Conservation (phyloP, 2,329 filamentous ascomycete genomes). For the Zelopaecilomyces penicillatus region DNA sequence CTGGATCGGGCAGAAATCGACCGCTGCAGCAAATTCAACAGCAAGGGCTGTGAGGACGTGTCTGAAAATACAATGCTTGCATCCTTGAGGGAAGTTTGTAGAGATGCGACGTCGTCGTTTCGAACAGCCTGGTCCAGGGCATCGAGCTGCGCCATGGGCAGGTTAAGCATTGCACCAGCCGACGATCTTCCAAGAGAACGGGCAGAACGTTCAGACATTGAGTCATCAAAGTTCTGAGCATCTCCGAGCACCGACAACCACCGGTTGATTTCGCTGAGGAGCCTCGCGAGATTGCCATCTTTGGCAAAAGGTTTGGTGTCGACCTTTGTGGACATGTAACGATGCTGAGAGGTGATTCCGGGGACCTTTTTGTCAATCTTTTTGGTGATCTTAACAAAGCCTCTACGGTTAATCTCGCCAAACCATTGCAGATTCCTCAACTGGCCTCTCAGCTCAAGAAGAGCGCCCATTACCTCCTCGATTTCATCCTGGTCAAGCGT, state of each 20-base stretch:
- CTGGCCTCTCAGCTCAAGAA: slow-evolving; percentile 81
- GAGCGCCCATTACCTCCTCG: slow-evolving; percentile 81
- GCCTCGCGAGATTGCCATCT: slow-evolving; percentile 43
- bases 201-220: slow-evolving; percentile 63
- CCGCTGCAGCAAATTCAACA: slow-evolving; percentile 73
- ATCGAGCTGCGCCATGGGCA: slow-evolving; percentile 62
- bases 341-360: slow-evolving; percentile 65
- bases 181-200: slow-evolving; percentile 70
- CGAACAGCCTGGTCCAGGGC: slow-evolving; percentile 64
- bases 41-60: slow-evolving; percentile 49
- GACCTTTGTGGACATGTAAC: slow-evolving; percentile 85
- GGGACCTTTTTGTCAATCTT: slow-evolving; percentile 95
- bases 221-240: slow-evolving; percentile 66
- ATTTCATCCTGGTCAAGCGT: slow-evolving; percentile 79
- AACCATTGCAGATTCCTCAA: slow-evolving; percentile 95
- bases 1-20: slow-evolving; percentile 64
- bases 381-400: slow-evolving; percentile 98
- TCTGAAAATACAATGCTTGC: slow-evolving; percentile 35
- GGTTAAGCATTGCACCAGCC: slow-evolving; percentile 63
- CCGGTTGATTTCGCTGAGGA: slow-evolving; percentile 65
- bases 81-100: slow-evolving; percentile 51
- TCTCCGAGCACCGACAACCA: slow-evolving; percentile 82
- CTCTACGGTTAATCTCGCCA: slow-evolving; percentile 88
- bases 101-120: slow-evolving; percentile 51
- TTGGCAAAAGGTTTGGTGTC: slow-evolving; percentile 83